Evolutionary conservation across 352 stramenopile genomes (phyloP).

Genomic region (Phytopythium kandeliae): DNA sequence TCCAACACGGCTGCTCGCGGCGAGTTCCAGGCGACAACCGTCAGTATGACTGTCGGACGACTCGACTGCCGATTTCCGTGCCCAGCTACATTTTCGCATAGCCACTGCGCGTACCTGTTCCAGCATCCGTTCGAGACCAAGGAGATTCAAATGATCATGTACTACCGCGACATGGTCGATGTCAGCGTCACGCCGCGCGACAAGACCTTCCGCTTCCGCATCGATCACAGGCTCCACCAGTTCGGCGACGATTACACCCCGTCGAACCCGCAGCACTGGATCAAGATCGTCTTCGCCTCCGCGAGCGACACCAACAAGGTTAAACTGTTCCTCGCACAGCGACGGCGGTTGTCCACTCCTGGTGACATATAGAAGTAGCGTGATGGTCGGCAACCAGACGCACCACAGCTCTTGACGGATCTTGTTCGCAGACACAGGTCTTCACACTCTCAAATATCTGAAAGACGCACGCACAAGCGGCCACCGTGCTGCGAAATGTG

Average conservation of each 20-base stretch:
- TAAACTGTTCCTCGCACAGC: conserved; percentile 26
- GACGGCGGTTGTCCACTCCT: not conserved
- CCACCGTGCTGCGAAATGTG: too few relatives aligned
- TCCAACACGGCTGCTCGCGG: not conserved
- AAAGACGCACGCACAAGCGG: not conserved
- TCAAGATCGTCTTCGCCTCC: conserved; percentile 49
- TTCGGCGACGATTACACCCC: conserved; percentile 63
- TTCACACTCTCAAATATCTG: not conserved
- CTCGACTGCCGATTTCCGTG: conserved; percentile 64
- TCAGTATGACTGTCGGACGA: conserved; percentile 38
- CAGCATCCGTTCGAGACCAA: conserved; percentile 66
- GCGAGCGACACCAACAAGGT: conserved; percentile 34
- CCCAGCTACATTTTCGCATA: conserved; percentile 35
- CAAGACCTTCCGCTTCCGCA: conserved; percentile 39
- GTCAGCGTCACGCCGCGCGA: conserved; percentile 31
- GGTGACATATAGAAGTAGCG: not conserved
- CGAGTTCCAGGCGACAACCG: conserved; percentile 41
- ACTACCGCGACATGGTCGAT: conserved; percentile 63
- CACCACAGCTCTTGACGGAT: too few relatives aligned
- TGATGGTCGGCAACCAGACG: not conserved
- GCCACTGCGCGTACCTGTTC: conserved; percentile 63
- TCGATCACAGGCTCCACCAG: conserved; percentile 36
- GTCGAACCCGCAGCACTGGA: conserved; percentile 48
- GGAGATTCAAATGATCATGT: conserved; percentile 73
- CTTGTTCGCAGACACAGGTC: too few relatives aligned